Conservation (phyloP, 352 stramenopile species). For the Phytophthora multivora region DNA sequence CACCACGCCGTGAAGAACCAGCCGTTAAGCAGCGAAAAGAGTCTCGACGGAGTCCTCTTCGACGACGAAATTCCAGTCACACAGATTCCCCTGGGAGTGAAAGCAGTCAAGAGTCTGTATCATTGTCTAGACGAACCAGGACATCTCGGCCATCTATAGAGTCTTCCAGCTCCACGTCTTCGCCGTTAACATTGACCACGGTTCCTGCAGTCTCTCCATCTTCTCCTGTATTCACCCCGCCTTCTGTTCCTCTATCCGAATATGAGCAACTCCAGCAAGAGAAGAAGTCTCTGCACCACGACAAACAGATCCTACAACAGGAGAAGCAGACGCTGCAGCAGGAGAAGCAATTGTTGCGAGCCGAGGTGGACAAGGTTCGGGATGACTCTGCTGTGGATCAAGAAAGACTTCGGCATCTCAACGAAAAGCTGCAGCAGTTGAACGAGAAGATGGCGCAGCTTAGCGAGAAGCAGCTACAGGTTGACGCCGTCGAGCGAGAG, state of each 20-base stretch:
- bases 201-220: constrained; percentile 3
- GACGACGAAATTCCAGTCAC: constrained; percentile 19
- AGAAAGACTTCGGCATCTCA: constrained; percentile 38
- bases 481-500: constrained; percentile 58
- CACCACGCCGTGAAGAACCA: constrained; percentile 7
- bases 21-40: constrained; percentile 25
- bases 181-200: constrained; percentile 10
- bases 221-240: background rate
- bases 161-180: constrained; percentile 11
- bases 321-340: constrained; percentile 48
- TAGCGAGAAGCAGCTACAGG: constrained; percentile 40
- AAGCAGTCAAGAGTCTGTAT: constrained; percentile 6
- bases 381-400: constrained; percentile 27
- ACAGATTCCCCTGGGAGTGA: constrained; percentile 12
- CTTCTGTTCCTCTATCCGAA: constrained; percentile 26
- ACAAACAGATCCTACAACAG: constrained; percentile 37
- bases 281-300: constrained; percentile 30
- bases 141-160: constrained; percentile 11
- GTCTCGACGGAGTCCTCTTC: constrained; percentile 12
- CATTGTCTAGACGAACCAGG: constrained; percentile 9
- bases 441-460: constrained; percentile 36
- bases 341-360: constrained; percentile 30
- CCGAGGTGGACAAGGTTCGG: constrained; percentile 25
- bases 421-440: constrained; percentile 42
- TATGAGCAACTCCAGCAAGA: constrained; percentile 52